Percentiles rank a stretch among this genome's conserved stretches.
Conservation (phyloP, 1,284 basidiomycete species). For the Peniophora sp. region DNA sequence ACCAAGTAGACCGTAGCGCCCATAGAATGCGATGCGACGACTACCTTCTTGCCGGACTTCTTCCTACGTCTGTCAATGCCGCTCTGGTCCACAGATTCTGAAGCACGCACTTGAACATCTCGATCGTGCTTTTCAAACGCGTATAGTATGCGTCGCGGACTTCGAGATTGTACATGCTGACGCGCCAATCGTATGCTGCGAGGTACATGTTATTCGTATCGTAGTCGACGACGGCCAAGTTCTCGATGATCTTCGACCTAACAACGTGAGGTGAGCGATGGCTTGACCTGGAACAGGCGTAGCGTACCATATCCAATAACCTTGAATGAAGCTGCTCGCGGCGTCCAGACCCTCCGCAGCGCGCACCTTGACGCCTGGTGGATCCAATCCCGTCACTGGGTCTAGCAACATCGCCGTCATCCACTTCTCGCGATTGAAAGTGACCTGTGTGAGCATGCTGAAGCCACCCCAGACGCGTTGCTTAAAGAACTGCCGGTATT, state of each 20-base stretch:
- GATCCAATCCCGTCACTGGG: constrained; percentile 87
- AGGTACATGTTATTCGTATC: constrained; percentile 86
- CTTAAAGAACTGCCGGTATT: constrained; percentile 75
- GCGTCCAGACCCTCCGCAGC: constrained; percentile 91
- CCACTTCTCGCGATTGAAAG: constrained; percentile 85
- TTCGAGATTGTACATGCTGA: constrained; percentile 90
- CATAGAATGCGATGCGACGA: constrained; percentile 88
- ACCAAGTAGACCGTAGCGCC: constrained; percentile 59
- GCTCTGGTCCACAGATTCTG: not conserved
- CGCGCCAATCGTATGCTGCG: constrained; percentile 86
- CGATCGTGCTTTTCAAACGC: constrained; percentile 78
- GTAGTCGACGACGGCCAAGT: constrained; percentile 86
- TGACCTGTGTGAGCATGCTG: constrained; percentile 81
- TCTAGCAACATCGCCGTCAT: constrained; percentile 88
- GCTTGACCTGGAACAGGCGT: not conserved
- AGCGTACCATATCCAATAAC: constrained; percentile 89
- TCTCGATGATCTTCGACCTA: constrained; percentile 90
- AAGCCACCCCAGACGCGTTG: constrained; percentile 84
- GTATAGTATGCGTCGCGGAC: constrained; percentile 92
- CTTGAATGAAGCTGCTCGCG: constrained; percentile 86
- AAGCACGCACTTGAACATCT: constrained; percentile 70
- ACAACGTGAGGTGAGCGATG: not conserved
- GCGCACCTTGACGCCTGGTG: constrained; percentile 81
- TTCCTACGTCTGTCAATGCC: constrained; percentile 29
- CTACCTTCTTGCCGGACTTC: constrained; percentile 75